Percentiles rank a stretch among this genome's conserved stretches.
Evolutionary conservation across 805 yeast species (phyloP).

Genomic region (Candida anglica): DNA sequence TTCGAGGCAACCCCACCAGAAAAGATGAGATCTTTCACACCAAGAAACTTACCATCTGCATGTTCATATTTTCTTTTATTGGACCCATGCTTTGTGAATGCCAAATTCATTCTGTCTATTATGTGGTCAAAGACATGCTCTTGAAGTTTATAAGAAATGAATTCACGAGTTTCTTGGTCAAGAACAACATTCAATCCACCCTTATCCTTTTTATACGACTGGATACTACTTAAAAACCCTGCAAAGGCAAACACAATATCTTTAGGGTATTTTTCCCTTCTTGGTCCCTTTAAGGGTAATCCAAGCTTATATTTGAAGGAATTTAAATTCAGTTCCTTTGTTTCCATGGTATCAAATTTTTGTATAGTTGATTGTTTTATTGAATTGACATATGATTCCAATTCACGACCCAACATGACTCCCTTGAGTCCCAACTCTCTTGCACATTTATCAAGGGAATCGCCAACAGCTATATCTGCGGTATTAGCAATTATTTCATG

Average conservation of each 20-base stretch:
- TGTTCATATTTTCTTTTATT: too few relatives aligned
- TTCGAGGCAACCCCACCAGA: constrained; percentile 97
- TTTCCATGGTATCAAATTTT: constrained; percentile 17
- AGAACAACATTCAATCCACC: constrained; percentile 6
- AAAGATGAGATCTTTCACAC: constrained; percentile 58
- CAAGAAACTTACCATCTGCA: constrained; percentile 39
- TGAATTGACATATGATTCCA: constrained; percentile 53
- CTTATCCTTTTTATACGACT: constrained; percentile 16
- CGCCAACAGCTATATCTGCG: constrained; percentile 88
- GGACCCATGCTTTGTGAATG: constrained; percentile 34
- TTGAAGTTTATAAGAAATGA: constrained; percentile 60
- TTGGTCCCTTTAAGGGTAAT: constrained; percentile 30
- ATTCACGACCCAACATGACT: constrained; percentile 79
- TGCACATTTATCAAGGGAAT: constrained; percentile 90
- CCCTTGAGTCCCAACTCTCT: constrained; percentile 78
- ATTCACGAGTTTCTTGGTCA: constrained; percentile 47
- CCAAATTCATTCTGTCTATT: constrained; percentile 54
- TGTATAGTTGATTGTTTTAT: constrained; percentile 25
- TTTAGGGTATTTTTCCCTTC: constrained; percentile 23
- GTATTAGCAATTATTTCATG: constrained; percentile 78
- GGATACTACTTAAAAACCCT: constrained; percentile 60
- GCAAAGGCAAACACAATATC: constrained; percentile 62
- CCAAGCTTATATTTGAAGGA: constrained; percentile 22
- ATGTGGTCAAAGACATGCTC: constrained; percentile 69
- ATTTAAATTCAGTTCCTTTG: constrained; percentile 12